Base-by-base conservation (phyloP, 1,139 yeast species). In the Fermentozyma sake region DNA sequence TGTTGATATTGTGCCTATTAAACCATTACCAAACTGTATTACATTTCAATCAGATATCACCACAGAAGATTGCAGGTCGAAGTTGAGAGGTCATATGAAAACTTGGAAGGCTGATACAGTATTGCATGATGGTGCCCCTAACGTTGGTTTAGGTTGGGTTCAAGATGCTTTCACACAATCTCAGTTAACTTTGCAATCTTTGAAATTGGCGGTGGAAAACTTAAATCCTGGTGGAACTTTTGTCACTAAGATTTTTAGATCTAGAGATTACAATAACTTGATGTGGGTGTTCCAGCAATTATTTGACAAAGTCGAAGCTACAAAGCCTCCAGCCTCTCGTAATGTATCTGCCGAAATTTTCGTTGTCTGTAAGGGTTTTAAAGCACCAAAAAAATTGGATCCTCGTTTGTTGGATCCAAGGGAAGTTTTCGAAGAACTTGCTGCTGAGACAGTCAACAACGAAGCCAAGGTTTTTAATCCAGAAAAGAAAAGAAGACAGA, bases 41-140 rank as follows among this genome's bases (percentile, higher is more conserved):
- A 80, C 96, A 2, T 91, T 91, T 55, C 97, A 89, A 55, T 82
- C 95, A 20, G 99, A 91, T 64, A 91, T 91, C 50, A 93, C 98
- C 3, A 89, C 98, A 5, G 98, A 91, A 49, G 97, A 91, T 59
- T 91, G 99, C 68, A 74, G 96, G 44, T 84, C 96, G 24, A 86
- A 76, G 54, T 70, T 91, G 41, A 75, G 97, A 52, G 96, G 96
- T 19, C 91, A 89, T 53, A 80, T 93, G 83, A 91, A 91, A 58
- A 89, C 98, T 1, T 91, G 97, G 96, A 91, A 93, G 50, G 99
- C 98, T 1, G 97, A 93, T 51, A 85, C 96, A 0, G 97, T 91
- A 14, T 65, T 93, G 52, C 98, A 91, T 61, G 99, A 91, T 72
- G 99, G 99, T 79, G 99, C 99, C 15, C 99, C 99, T 15, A 93